A percentile compares a stretch with the other conserved stretches of the same genome.
These are phyloP conservation scores for Batkoa obscura DNA, from an alignment of 371 early-diverging fungal species.

Conservation along the genomic window DNA sequence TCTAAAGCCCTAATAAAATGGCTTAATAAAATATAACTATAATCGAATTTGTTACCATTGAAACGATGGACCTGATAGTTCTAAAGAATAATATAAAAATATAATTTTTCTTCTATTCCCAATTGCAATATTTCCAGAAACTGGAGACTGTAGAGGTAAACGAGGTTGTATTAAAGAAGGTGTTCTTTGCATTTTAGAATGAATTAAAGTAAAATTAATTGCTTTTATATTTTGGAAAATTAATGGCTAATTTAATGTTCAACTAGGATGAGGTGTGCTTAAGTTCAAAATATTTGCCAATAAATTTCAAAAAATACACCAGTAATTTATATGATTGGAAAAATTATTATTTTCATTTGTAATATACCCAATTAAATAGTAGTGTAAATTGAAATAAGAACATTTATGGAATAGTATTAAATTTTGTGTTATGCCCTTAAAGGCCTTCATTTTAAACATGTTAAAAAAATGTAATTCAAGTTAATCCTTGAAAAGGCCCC, in stretches of 20 bases:
- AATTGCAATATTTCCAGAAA: too few species aligned
- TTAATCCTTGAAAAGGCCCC: neutral
- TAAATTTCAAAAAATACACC: neutral
- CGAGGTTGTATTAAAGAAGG: neutral
- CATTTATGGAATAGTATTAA: neutral
- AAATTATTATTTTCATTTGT: neutral
- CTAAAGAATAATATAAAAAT: neutral
- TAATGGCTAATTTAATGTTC: neutral
- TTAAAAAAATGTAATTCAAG: neutral
- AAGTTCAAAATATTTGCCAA: neutral
- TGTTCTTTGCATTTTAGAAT: neutral
- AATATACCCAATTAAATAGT: neutral
- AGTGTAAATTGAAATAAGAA: neutral
- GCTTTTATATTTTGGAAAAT: neutral
- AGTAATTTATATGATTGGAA: neutral
- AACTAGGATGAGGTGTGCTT: neutral
- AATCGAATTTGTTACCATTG: neutral
- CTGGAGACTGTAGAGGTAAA: neutral
- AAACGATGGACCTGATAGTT: neutral
- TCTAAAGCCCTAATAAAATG: neutral
- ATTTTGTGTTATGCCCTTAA: neutral
- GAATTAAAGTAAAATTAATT: neutral
- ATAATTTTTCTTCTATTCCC: neutral
- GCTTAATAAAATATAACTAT: neutral
- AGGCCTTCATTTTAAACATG: neutral